These are phyloP conservation scores for Petunia hybrid DNA, from an alignment of 305 asterid species.

Conservation along the genomic window DNA sequence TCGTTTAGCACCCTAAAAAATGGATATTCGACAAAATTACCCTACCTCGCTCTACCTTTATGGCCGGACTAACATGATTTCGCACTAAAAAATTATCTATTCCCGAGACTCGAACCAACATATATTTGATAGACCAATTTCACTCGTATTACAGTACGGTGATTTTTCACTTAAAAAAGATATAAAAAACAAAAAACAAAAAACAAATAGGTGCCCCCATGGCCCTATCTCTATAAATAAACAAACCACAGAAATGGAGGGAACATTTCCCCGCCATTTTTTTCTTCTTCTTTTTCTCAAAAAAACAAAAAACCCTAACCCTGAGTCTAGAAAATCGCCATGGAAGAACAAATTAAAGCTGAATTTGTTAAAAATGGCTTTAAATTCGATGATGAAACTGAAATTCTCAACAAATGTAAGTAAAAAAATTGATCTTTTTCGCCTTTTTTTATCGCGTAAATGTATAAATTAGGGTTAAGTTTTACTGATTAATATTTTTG, in stretches of 20 bases:
- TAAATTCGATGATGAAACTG: constrained; percentile 70
- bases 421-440: background rate
- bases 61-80: too few relatives aligned
- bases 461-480: background rate
- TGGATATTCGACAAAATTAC: too few relatives aligned
- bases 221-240: background rate
- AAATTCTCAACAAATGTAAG: constrained; percentile 77
- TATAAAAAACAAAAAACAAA: background rate
- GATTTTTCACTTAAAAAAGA: background rate
- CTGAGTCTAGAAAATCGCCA: constrained; percentile 50
- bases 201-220: background rate
- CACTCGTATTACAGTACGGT: background rate
- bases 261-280: constrained; percentile 69
- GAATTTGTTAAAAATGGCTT: constrained; percentile 72
- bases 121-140: too few relatives aligned
- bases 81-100: too few relatives aligned
- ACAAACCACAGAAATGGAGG: constrained; percentile 38
- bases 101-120: too few relatives aligned
- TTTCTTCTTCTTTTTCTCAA: constrained; percentile 21
- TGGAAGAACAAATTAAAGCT: constrained; percentile 90
- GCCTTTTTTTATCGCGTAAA: background rate
- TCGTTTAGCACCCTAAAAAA: too few relatives aligned
- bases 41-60: too few relatives aligned
- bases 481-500: constrained; percentile 15
- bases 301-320: constrained; percentile 19